Evolutionary conservation across 164 flowering plant genomes (phyloP).

Genomic region (Echeveria elegans): DNA sequence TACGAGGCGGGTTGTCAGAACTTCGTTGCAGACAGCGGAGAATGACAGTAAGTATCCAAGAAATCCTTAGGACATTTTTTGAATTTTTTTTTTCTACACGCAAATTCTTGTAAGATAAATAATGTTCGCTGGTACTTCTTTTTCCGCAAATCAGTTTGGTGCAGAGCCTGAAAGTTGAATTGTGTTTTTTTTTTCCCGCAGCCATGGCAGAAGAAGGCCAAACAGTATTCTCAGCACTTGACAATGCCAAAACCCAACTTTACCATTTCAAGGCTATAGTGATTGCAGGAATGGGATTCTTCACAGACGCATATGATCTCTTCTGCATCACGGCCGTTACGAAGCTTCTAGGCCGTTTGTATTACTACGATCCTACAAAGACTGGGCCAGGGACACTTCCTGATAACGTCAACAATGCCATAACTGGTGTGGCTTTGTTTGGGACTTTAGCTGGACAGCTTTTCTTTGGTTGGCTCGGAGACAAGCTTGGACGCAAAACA

Average conservation of each 20-base stretch:
- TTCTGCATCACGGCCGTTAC: slow-evolving; percentile 22
- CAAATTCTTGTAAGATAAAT: not conserved
- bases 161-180: not conserved
- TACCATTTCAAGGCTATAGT: slow-evolving; percentile 25
- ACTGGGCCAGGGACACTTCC: slow-evolving; percentile 12
- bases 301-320: slow-evolving; percentile 25
- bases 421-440: slow-evolving; percentile 12
- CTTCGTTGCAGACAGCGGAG: not conserved
- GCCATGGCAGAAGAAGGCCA: slow-evolving; percentile 10
- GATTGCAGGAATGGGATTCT: slow-evolving; percentile 24
- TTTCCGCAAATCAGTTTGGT: not conserved
- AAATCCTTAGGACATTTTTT: not conserved
- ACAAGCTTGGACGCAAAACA: slow-evolving; percentile 16
- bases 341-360: slow-evolving; percentile 18
- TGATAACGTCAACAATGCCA: slow-evolving; percentile 11
- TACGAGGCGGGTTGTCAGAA: not conserved
- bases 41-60: slow-evolving; percentile 3
- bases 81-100: not conserved
- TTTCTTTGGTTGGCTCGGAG: slow-evolving; percentile 19
- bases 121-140: not conserved
- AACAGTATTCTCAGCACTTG: slow-evolving; percentile 17
- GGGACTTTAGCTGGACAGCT: slow-evolving; percentile 17
- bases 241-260: slow-evolving; percentile 21
- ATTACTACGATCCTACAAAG: slow-evolving; percentile 11
- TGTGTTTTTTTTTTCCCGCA: not conserved